Evolutionary conservation across 2,329 filamentous ascomycete species (phyloP).

Genomic region (Sphaerulina vaccinii): DNA sequence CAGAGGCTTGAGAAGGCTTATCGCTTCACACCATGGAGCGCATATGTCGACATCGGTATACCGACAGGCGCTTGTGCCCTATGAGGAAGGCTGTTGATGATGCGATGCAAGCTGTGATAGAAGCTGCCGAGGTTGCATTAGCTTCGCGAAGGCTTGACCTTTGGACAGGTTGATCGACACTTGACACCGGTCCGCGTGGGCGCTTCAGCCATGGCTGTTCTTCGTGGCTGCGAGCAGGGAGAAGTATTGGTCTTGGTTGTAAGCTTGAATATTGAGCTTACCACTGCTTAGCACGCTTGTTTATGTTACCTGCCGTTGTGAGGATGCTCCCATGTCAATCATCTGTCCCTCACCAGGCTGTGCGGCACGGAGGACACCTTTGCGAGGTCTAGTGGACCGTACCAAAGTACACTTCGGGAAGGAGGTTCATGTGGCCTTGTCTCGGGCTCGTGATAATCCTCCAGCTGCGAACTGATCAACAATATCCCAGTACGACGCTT

Average conservation of each 20-base stretch:
- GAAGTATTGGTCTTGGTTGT: not conserved
- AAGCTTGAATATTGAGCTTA: not conserved
- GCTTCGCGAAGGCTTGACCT: not conserved
- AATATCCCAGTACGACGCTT: too few relatives aligned
- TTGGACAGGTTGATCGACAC: not conserved
- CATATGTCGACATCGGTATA: conserved; percentile 1
- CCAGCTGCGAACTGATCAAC: too few relatives aligned
- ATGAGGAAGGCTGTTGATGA: not conserved
- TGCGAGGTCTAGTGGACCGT: too few relatives aligned
- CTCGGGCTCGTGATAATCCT: too few relatives aligned
- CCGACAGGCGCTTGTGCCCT: conserved; percentile 1
- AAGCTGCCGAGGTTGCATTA: conserved; percentile 11
- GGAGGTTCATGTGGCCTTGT: too few relatives aligned
- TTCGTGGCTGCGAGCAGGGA: too few relatives aligned
- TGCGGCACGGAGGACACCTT: too few relatives aligned
- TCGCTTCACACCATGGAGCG: not conserved
- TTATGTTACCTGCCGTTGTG: not conserved
- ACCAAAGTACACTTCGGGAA: too few relatives aligned
- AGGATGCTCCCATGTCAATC: too few relatives aligned
- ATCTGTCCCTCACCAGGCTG: too few relatives aligned
- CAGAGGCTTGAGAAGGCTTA: conserved; percentile 9
- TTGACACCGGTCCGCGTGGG: not conserved
- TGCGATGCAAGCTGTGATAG: not conserved
- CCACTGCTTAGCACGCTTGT: conserved; percentile 3
- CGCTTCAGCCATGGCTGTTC: not conserved